Evolutionary conservation across 768 basidiomycete species (phyloP).

Genomic region (Coprinopsis marcescibilis): DNA sequence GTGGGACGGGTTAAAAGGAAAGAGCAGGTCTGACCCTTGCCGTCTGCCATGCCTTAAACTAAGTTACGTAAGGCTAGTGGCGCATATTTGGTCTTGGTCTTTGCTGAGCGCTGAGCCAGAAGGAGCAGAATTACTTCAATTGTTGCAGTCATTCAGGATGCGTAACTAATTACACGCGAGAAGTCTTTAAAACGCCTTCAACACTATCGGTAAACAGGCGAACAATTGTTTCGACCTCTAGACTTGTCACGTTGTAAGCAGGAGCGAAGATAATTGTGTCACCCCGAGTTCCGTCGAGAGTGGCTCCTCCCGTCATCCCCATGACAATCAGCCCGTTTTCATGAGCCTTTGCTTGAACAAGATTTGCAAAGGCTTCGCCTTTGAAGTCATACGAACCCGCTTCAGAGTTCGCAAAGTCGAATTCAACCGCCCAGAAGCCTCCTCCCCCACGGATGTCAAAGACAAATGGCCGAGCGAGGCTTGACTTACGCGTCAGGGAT

Average conservation of each 20-base stretch:
- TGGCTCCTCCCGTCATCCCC: constrained; percentile 67
- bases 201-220: constrained; percentile 59
- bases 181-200: constrained; percentile 52
- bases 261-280: constrained; percentile 71
- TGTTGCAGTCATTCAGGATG: no score
- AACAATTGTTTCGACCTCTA: constrained; percentile 66
- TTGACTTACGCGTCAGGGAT: constrained; percentile 48
- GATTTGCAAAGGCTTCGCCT: constrained; percentile 54
- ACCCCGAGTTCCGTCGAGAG: constrained; percentile 65
- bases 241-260: constrained; percentile 69
- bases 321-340: constrained; percentile 65
- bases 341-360: constrained; percentile 65
- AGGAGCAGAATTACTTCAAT: not conserved
- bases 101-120: no score
- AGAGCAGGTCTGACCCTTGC: constrained; percentile 23
- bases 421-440: constrained; percentile 81
- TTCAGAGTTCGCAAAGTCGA: constrained; percentile 52
- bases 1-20: constrained; percentile 23
- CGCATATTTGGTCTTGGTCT: constrained; percentile 28
- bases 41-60: constrained; percentile 28
- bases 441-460: constrained; percentile 84
- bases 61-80: constrained; percentile 44
- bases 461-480: constrained; percentile 56
- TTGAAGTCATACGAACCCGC: constrained; percentile 43
- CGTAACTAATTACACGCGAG: constrained; percentile 14